Conservation (phyloP, 2,329 filamentous ascomycete species). For the Talaromyces rugulosus region DNA sequence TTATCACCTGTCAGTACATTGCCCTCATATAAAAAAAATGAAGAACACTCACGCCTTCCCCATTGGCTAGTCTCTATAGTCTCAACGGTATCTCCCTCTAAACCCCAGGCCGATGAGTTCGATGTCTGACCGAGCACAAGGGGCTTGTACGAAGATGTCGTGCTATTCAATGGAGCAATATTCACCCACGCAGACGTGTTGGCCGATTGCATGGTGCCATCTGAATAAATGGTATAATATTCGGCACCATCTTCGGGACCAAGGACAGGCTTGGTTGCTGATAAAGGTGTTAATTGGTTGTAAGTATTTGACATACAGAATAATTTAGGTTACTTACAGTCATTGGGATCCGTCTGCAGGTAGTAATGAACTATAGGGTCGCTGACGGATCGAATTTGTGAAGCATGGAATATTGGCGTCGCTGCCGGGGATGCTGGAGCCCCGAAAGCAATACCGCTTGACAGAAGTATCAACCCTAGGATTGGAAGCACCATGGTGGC, state of each 20-base stretch:
- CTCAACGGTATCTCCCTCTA: constrained; percentile 48
- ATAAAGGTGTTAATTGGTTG: neutral
- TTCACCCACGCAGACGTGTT: constrained; percentile 49
- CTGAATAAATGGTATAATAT: constrained; percentile 44
- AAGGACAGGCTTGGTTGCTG: constrained; percentile 40
- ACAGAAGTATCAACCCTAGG: neutral
- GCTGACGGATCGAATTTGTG: constrained; percentile 47
- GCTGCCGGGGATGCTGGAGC: neutral
- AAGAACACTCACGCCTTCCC: constrained; percentile 33
- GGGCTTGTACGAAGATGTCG: constrained; percentile 50
- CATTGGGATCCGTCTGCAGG: constrained; percentile 44
- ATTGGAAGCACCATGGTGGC: no score
- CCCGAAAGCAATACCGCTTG: neutral
- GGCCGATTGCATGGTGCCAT: constrained; percentile 46
- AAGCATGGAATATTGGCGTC: neutral
- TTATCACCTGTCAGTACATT: neutral
- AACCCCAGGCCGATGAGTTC: constrained; percentile 47
- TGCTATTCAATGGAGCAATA: constrained; percentile 32
- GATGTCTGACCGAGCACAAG: constrained; percentile 42
- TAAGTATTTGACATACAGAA: neutral
- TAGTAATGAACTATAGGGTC: constrained; percentile 53
- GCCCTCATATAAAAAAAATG: neutral
- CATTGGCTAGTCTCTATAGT: constrained; percentile 42
- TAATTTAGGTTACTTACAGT: constrained; percentile 28
- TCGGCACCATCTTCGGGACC: constrained; percentile 49